Conservation (phyloP, 164 flowering plant species). For the Buxus sempervirens region DNA sequence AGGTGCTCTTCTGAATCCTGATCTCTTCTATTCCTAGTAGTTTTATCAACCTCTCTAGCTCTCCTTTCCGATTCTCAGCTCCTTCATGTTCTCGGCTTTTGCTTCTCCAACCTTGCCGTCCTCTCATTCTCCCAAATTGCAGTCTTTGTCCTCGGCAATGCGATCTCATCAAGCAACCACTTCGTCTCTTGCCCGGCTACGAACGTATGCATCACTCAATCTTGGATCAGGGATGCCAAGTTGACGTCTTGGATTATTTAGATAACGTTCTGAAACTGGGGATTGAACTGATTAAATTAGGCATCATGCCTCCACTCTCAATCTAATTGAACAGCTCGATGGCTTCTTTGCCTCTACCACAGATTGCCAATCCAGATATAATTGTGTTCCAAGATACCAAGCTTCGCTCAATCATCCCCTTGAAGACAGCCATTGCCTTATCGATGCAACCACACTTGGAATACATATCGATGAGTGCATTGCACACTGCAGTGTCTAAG, state of each 20-base stretch:
- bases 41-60: constrained; percentile 40
- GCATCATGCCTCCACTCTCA: constrained; percentile 14
- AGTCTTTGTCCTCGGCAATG: constrained; percentile 50
- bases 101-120: constrained; percentile 39
- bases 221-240: constrained; percentile 43
- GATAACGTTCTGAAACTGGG: constrained; percentile 37
- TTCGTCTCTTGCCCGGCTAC: constrained; percentile 37
- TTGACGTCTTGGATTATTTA: constrained; percentile 48
- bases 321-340: constrained; percentile 19
- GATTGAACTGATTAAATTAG: constrained; percentile 41
- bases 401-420: constrained; percentile 16
- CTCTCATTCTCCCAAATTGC: constrained; percentile 39
- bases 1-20: constrained; percentile 18
- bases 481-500: constrained; percentile 16
- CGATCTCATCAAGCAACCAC: constrained; percentile 42
- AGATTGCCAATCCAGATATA: constrained; percentile 26
- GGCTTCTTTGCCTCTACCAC: constrained; percentile 24
- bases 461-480: constrained; percentile 28
- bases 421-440: constrained; percentile 23
- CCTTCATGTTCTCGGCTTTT: constrained; percentile 60
- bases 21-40: constrained; percentile 20
- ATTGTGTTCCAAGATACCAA: constrained; percentile 31
- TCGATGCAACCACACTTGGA: constrained; percentile 27
- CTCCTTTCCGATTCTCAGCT: constrained; percentile 63
- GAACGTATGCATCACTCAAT: constrained; percentile 13